A percentile compares a stretch with the other conserved stretches of the same genome.
These are phyloP conservation scores for Exophiala mesophila DNA, from an alignment of 2,329 filamentous ascomycete species.

Conservation along the genomic window DNA sequence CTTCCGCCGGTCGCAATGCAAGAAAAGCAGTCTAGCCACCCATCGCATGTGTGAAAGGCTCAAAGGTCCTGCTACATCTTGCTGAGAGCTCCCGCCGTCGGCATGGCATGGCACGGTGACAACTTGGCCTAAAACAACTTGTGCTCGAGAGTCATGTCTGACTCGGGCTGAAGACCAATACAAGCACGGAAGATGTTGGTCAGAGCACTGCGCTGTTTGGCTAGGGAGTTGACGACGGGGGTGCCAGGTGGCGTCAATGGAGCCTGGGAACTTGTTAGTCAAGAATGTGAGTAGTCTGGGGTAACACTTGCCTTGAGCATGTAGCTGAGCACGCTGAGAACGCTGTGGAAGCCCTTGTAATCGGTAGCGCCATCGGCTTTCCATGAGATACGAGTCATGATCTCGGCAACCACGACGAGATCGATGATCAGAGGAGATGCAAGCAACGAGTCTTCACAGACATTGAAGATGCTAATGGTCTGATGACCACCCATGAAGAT, in stretches of 20 bases:
- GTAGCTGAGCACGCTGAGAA: slow-evolving; percentile 95
- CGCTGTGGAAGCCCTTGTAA: slow-evolving; percentile 93
- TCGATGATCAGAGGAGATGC: slow-evolving; percentile 97
- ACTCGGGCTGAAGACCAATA: slow-evolving; percentile 93
- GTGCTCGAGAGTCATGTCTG: slow-evolving; percentile 98
- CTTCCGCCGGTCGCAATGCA: slow-evolving; percentile 20
- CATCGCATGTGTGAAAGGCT: slow-evolving; percentile 13
- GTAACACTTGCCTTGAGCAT: slow-evolving; percentile 67
- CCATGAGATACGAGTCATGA: slow-evolving; percentile 99
- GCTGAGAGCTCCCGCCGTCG: slow-evolving; percentile 2
- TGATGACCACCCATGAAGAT: slow-evolving; percentile 99
- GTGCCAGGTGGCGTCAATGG: slow-evolving; percentile 91
- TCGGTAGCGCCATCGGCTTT: slow-evolving; percentile 58
- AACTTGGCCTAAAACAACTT: slow-evolving; percentile 66
- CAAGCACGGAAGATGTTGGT: slow-evolving; percentile 99
- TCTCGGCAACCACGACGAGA: slow-evolving; percentile 84
- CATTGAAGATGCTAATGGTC: slow-evolving; percentile 97
- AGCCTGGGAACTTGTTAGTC: slow-evolving; percentile 53
- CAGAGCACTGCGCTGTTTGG: slow-evolving; percentile 89
- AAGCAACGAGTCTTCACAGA: slow-evolving; percentile 96
- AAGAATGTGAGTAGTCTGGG: no score
- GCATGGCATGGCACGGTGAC: background rate
- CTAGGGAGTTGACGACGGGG: slow-evolving; percentile 89
- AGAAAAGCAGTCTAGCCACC: slow-evolving; percentile 24
- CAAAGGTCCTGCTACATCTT: slow-evolving; percentile 5